Evolutionary conservation across 1,139 yeast species (phyloP).

Genomic region (Kodamaea anthophila): DNA sequence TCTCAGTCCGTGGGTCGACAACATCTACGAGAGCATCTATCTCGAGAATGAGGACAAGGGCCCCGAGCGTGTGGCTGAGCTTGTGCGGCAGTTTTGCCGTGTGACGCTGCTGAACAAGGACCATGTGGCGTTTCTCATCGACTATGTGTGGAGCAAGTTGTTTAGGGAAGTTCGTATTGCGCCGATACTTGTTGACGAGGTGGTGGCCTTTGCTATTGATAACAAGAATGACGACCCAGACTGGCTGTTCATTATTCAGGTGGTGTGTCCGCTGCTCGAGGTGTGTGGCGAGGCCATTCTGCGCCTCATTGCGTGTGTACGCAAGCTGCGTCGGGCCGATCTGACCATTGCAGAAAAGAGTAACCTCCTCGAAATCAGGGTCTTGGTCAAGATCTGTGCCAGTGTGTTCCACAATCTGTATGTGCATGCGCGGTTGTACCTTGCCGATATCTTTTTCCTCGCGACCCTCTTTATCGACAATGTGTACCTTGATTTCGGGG

Average conservation of each 20-base stretch:
- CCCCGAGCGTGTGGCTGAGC: constrained; percentile 51
- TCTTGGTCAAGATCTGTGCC: constrained; percentile 60
- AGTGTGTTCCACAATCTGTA: constrained; percentile 70
- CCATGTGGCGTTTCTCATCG: constrained; percentile 31
- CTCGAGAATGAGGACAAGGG: constrained; percentile 51
- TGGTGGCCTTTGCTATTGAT: constrained; percentile 68
- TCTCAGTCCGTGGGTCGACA: constrained; percentile 74
- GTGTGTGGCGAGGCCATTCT: constrained; percentile 63
- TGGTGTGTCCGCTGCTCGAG: constrained; percentile 69
- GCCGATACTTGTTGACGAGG: constrained; percentile 61
- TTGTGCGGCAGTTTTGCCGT: constrained; percentile 59
- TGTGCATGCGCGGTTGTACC: constrained; percentile 55
- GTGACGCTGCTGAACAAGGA: constrained; percentile 49
- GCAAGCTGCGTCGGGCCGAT: constrained; percentile 40
- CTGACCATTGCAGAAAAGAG: constrained; percentile 56
- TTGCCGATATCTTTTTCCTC: constrained; percentile 69
- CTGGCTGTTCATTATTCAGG: constrained; percentile 58
- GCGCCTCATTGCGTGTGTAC: constrained; percentile 47
- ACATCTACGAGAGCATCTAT: constrained; percentile 55
- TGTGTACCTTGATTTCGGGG: constrained; percentile 64
- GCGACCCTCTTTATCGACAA: constrained; percentile 69
- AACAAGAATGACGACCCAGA: constrained; percentile 66
- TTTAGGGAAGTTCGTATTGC: constrained; percentile 58
- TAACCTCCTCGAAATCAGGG: constrained; percentile 67
- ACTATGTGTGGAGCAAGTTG: constrained; percentile 66